Conservation (phyloP, 352 stramenopile species). For the Thraustochytrium sp. region DNA sequence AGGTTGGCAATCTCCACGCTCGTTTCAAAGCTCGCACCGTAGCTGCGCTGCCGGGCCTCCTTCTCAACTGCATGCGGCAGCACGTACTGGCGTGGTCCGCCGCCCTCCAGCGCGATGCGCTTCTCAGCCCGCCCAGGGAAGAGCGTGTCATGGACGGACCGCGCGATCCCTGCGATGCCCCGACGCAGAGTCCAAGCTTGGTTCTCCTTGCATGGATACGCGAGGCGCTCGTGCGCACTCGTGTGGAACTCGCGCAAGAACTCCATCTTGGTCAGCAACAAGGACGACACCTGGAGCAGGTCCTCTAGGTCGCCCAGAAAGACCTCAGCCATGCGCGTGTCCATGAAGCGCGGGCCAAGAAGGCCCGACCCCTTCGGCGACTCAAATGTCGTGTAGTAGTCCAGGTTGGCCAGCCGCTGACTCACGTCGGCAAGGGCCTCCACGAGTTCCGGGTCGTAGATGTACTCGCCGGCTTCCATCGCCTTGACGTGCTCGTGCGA, state of each 20-base stretch:
- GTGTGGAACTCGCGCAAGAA: not conserved
- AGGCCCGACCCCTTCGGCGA: no score
- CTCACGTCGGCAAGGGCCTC: no score
- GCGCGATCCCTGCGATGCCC: not conserved
- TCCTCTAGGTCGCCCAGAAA: conserved; percentile 5
- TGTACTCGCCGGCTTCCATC: no score
- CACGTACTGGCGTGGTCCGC: not conserved
- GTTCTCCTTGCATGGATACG: not conserved
- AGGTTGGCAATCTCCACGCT: not conserved
- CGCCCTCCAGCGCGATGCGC: not conserved
- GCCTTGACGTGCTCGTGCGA: no score
- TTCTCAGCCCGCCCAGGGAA: not conserved
- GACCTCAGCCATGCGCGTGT: not conserved
- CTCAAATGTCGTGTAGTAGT: no score
- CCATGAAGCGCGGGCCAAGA: not conserved
- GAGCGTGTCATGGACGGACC: not conserved
- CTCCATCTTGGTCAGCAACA: not conserved
- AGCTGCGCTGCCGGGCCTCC: not conserved
- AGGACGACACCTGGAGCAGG: not conserved
- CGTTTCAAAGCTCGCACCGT: not conserved
- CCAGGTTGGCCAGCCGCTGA: no score
- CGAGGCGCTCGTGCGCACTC: not conserved
- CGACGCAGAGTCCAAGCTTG: not conserved
- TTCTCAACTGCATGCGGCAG: not conserved
- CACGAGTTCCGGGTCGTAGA: no score